Evolutionary conservation across 495 filamentous ascomycete genomes (phyloP).

Genomic region (Penicillium steckii): DNA sequence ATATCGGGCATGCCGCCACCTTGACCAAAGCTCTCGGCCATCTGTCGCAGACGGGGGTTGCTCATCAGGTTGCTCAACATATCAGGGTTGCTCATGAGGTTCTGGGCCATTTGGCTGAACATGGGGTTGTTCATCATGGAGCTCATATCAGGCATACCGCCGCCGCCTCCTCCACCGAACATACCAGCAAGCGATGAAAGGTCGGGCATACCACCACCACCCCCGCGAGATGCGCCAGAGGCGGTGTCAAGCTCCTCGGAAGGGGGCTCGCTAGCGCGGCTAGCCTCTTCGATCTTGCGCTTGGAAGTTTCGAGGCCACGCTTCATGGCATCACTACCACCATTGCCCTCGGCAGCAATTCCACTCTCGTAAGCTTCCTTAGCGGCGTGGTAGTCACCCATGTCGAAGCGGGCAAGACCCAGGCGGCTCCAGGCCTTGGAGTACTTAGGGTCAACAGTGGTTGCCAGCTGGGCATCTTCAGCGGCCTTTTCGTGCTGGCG

Average conservation of each 20-base stretch:
- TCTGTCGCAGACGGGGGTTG: constrained; percentile 82
- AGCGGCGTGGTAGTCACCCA: constrained; percentile 82
- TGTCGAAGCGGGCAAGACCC: constrained; percentile 83
- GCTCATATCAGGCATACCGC: constrained; percentile 76
- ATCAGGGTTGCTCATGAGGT: constrained; percentile 92
- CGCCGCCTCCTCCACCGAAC: constrained; percentile 60
- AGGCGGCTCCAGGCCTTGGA: constrained; percentile 95
- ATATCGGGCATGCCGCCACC: constrained; percentile 81
- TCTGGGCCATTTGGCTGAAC: constrained; percentile 95
- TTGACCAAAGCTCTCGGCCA: constrained; percentile 60
- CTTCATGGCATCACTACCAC: constrained; percentile 81
- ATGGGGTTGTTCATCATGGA: constrained; percentile 95
- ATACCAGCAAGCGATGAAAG: constrained; percentile 68
- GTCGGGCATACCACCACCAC: constrained; percentile 76
- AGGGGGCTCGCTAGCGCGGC: constrained; percentile 47
- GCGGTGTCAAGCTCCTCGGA: constrained; percentile 49
- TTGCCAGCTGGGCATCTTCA: constrained; percentile 84
- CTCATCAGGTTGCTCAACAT: constrained; percentile 87
- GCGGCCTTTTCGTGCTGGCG: constrained; percentile 79
- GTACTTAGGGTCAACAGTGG: constrained; percentile 83
- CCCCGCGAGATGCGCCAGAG: constrained; percentile 40
- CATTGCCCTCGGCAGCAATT: constrained; percentile 90
- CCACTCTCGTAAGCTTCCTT: constrained; percentile 95
- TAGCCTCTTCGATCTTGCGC: constrained; percentile 71
- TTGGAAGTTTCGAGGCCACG: constrained; percentile 91